These are phyloP conservation scores for Eutypa lata DNA, from an alignment of 2,329 filamentous ascomycete species.

Conservation along the genomic window DNA sequence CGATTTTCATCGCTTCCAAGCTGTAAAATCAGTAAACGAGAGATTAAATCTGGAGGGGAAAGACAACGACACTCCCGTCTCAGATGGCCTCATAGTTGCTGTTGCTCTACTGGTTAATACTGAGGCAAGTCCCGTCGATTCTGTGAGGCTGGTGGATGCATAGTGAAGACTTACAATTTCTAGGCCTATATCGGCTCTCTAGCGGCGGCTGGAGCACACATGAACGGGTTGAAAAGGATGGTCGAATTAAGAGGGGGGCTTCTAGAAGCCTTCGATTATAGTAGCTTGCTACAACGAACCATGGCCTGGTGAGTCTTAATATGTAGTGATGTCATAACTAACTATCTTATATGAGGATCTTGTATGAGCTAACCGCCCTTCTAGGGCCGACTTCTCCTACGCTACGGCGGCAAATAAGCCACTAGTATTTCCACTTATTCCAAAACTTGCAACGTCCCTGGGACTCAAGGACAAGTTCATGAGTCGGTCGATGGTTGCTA, in stretches of 20 bases:
- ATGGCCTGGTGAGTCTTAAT: conserved; percentile 24
- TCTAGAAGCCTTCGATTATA: conserved; percentile 27
- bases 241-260: conserved; percentile 29
- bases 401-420: conserved; percentile 26
- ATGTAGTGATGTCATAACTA: not conserved
- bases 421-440: conserved; percentile 28
- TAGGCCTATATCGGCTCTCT: conserved; percentile 29
- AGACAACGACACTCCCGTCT: conserved; percentile 24
- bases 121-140: conserved; percentile 18
- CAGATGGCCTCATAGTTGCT: conserved; percentile 29
- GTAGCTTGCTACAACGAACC: conserved; percentile 27
- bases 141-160: not conserved
- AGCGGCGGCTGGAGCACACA: conserved; percentile 26
- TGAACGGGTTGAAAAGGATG: conserved; percentile 29
- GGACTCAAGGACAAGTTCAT: conserved; percentile 25
- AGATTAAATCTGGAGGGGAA: conserved; percentile 29
- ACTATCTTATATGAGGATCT: too few relatives aligned
- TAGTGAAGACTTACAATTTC: conserved; percentile 2
- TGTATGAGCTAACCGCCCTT: conserved; percentile 7
- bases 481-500: conserved; percentile 20
- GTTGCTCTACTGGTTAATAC: conserved; percentile 31
- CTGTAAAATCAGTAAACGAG: conserved; percentile 30
- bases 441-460: conserved; percentile 24
- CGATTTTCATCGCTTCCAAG: conserved; percentile 31
- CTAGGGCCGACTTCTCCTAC: conserved; percentile 31